These are phyloP conservation scores for Globisporangium iwayamae DNA, from an alignment of 352 stramenopile genomes.

Conservation along the genomic window DNA sequence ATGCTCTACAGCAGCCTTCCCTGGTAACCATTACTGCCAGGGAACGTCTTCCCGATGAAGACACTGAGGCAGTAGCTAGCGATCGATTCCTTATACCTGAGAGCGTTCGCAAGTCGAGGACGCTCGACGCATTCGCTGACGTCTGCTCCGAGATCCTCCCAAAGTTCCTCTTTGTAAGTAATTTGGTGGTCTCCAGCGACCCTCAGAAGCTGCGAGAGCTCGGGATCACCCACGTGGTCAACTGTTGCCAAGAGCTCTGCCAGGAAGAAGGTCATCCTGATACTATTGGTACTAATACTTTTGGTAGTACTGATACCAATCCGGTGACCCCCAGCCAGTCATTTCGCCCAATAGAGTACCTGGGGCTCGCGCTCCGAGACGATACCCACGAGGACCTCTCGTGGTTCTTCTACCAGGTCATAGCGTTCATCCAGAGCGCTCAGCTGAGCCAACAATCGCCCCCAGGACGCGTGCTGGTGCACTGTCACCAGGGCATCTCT, in stretches of 20 bases:
- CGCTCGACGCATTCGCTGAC: constrained; percentile 30
- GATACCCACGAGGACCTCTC: constrained; percentile 59
- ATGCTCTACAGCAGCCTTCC: neutral
- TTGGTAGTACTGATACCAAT: neutral
- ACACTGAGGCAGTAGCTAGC: neutral
- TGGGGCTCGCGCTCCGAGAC: constrained; percentile 50
- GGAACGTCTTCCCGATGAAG: neutral
- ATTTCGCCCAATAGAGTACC: neutral
- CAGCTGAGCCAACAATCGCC: constrained; percentile 6
- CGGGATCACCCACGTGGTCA: constrained; percentile 55
- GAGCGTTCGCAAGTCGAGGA: constrained; percentile 54
- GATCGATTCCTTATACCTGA: constrained; percentile 40
- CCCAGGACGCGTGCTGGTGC: constrained; percentile 36
- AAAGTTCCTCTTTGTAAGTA: constrained; percentile 57
- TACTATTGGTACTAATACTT: neutral
- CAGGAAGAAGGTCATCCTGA: neutral
- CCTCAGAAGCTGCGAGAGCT: constrained; percentile 18
- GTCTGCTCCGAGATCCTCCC: constrained; percentile 65
- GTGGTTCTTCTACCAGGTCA: constrained; percentile 49
- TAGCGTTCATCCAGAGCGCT: constrained; percentile 37
- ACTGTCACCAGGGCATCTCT: constrained; percentile 74
- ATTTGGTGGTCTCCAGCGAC: constrained; percentile 38
- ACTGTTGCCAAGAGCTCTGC: constrained; percentile 50
- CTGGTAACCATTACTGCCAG: neutral
- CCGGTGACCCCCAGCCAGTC: neutral